Percentiles rank a stretch among this genome's conserved stretches.
These are phyloP conservation scores for Xylariomycetidae sp. DNA, from an alignment of 2,329 filamentous ascomycete species.

Conservation along the genomic window DNA sequence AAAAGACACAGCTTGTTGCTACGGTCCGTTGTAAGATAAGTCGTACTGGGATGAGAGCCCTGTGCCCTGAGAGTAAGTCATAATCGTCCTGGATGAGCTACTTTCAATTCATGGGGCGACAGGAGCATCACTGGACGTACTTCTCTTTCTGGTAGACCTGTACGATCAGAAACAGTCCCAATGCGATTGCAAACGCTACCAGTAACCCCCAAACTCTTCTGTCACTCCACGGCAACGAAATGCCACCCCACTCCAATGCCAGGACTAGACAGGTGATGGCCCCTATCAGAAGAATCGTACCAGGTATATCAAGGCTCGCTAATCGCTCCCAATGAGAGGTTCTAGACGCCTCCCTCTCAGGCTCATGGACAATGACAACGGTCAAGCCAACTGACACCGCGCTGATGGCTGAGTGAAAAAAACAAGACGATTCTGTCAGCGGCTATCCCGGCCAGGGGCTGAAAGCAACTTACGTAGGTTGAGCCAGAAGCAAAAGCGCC, in stretches of 20 bases:
- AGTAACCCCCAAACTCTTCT: background rate
- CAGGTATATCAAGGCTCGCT: background rate
- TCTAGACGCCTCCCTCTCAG: too few relatives aligned
- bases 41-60: background rate
- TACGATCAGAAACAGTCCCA: background rate
- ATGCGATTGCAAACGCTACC: background rate
- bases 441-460: too few relatives aligned
- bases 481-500: conserved; percentile 1
- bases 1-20: background rate
- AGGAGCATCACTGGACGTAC: too few relatives aligned
- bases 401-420: too few relatives aligned
- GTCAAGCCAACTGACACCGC: too few relatives aligned
- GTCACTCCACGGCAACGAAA: background rate
- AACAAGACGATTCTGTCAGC: too few relatives aligned
- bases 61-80: too few relatives aligned
- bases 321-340: background rate
- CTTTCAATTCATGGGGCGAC: too few relatives aligned
- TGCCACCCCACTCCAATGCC: background rate
- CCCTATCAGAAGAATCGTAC: background rate
- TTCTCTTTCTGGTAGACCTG: background rate
- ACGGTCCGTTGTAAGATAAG: background rate
- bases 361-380: too few relatives aligned
- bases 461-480: conserved; percentile 1
- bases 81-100: too few relatives aligned
- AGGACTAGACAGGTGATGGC: background rate